Base-by-base conservation (phyloP, 192 early-diverging fungal genomes). In the Coemansia sp. region DNA sequence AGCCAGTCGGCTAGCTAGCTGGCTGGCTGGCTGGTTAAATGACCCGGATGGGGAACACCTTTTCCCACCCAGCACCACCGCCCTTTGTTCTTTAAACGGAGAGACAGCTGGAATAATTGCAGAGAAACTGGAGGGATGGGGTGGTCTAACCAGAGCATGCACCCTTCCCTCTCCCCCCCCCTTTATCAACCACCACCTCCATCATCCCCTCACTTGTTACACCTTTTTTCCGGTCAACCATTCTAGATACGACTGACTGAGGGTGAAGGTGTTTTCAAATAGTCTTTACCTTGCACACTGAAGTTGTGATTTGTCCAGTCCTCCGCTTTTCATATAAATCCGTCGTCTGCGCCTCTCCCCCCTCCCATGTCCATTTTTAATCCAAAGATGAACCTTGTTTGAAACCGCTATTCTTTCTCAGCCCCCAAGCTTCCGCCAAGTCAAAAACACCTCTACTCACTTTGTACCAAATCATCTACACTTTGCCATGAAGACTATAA, bases 401-500 rank as follows among this genome's bases (percentile, higher is more conserved):
- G 15, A 45, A 13, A 45, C 10, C 49, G 13, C 49, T 15, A 13
- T 11, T 25, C 49, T 0, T 10, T 25, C 23, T 52, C 14, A 23
- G 7, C 9, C 23, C 23, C 23, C 14, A 13, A 25, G 22, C 7
- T 11, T 23, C 49, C 13, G 13, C 49, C 8, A 52, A 25, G 22
- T 29, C 19, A 3, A 25, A 13, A 13, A 25, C 13, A 14, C n/a
- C 40, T 14, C 9, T 23, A 9, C 22, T 1, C 42, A 29, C 35
- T 45, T 46, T 23, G 17, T 61, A 35, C 56, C 46, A 52, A 59
- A 49, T 50, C 22, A 38, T 29, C 45, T 22, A 42, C 32, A 50
- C 7, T 43, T 50, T 49, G 15, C 7, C 5, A 71, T 70, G 67
- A 15, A 48, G 29, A 42, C n/a, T 25, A 35, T 60, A 53, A 9